phyloP scores from a whole-genome alignment of 257 asterid genomes.

The Agastache rugosa region DNA sequence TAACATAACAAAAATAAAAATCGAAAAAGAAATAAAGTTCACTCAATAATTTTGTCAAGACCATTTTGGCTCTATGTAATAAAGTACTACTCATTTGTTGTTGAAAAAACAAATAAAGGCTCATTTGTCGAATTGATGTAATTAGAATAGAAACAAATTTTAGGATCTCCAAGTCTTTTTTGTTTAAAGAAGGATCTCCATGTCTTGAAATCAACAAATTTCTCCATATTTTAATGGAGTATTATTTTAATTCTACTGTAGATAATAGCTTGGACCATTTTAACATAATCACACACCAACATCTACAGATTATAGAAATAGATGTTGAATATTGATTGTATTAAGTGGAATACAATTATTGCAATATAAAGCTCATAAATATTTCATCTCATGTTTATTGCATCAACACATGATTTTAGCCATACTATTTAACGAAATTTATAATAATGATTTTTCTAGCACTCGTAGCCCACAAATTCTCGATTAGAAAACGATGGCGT shows the following conservation, averaged over 20 bases:
- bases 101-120: not conserved
- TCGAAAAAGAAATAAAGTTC: not conserved
- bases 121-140: not conserved
- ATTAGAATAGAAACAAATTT: conserved; percentile 9
- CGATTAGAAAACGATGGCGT: no score
- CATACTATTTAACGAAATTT: no score
- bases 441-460: no score
- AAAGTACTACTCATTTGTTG: not conserved
- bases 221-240: not conserved
- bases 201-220: conserved; percentile 12
- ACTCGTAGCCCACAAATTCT: no score
- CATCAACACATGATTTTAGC: no score
- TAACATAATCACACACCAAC: not conserved
- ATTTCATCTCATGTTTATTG: not conserved
- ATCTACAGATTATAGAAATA: not conserved
- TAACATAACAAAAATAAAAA: no score
- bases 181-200: conserved; percentile 4
- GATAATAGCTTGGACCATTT: not conserved
- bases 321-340: not conserved
- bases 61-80: not conserved
- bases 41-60: not conserved
- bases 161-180: conserved; percentile 24
- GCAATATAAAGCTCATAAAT: not conserved
- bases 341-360: not conserved
- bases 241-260: not conserved